Evolutionary conservation across 257 asterid species (phyloP).

Genomic region (Jacaranda mimosifolia): DNA sequence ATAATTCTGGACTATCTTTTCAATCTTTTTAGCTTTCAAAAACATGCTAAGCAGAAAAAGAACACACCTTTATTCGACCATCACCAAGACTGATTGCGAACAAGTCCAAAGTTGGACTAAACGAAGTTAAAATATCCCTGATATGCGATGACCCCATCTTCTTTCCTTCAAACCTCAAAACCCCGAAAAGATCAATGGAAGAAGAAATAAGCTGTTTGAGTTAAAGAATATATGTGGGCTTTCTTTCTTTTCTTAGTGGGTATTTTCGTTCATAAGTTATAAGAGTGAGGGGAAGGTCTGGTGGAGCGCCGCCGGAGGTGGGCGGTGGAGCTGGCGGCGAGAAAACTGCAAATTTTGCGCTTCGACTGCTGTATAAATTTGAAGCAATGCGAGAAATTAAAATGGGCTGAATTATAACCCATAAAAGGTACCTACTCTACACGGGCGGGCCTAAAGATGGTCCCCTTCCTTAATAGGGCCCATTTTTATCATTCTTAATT

Average conservation of each 20-base stretch:
- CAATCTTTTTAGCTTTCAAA: not conserved
- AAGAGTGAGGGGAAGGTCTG: not conserved
- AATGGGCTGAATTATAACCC: slow-evolving; percentile 31
- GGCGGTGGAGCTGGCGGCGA: slow-evolving; percentile 43
- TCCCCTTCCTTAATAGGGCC: not conserved
- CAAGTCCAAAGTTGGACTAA: slow-evolving; percentile 76
- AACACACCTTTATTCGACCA: slow-evolving; percentile 80
- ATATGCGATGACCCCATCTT: slow-evolving; percentile 68
- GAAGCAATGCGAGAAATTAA: not conserved
- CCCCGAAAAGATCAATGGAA: not conserved
- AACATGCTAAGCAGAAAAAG: not conserved
- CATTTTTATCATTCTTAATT: too few relatives aligned
- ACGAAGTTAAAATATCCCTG: slow-evolving; percentile 73
- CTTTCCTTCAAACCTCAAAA: slow-evolving; percentile 30
- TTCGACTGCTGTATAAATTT: slow-evolving; percentile 20
- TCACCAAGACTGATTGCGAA: slow-evolving; percentile 78
- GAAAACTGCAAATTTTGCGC: slow-evolving; percentile 31
- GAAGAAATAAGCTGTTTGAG: not conserved
- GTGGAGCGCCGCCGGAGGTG: slow-evolving; percentile 41
- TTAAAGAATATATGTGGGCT: not conserved
- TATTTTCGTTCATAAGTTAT: not conserved
- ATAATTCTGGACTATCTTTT: slow-evolving; percentile 14
- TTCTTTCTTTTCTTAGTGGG: not conserved
- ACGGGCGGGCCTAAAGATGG: not conserved
- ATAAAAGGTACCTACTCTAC: not conserved